A percentile compares a stretch with the other conserved stretches of the same genome.
Evolutionary conservation across 2,329 filamentous ascomycete species (phyloP).

Genomic region (Cytospora paraplurivora): DNA sequence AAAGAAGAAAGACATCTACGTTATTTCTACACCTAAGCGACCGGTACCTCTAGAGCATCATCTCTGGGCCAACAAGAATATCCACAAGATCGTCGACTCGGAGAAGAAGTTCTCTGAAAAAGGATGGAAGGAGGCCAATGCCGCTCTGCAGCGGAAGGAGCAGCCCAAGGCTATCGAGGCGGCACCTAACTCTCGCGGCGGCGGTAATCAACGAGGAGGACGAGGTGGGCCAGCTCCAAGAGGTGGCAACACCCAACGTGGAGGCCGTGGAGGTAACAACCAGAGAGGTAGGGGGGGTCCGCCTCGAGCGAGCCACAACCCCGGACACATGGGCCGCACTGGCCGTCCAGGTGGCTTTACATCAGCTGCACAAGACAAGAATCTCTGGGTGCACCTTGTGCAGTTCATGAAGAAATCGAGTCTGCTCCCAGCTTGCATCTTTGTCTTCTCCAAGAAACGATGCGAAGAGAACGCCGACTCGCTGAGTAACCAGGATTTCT

Average conservation of each 20-base stretch:
- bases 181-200: slow-evolving; percentile 46
- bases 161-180: slow-evolving; percentile 61
- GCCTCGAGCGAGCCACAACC: slow-evolving; percentile 61
- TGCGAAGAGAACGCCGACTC: slow-evolving; percentile 98
- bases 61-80: slow-evolving; percentile 89
- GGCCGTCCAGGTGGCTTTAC: slow-evolving; percentile 85
- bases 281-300: slow-evolving; percentile 59
- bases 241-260: slow-evolving; percentile 50
- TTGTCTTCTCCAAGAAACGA: slow-evolving; percentile 97
- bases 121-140: slow-evolving; percentile 93
- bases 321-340: slow-evolving; percentile 86
- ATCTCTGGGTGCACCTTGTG: slow-evolving; percentile 94
- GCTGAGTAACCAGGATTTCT: slow-evolving; percentile 92
- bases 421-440: slow-evolving; percentile 90
- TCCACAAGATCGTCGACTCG: slow-evolving; percentile 91
- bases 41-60: slow-evolving; percentile 96
- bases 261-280: slow-evolving; percentile 53
- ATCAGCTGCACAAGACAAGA: slow-evolving; percentile 91
- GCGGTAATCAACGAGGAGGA: slow-evolving; percentile 54
- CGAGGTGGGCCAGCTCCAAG: slow-evolving; percentile 51
- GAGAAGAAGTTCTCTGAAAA: slow-evolving; percentile 90
- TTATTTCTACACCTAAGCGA: slow-evolving; percentile 94
- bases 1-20: slow-evolving; percentile 98
- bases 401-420: slow-evolving; percentile 86
- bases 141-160: slow-evolving; percentile 77